These are phyloP conservation scores for Fusarium citri DNA, from an alignment of 2,329 filamentous ascomycete species.

Conservation along the genomic window DNA sequence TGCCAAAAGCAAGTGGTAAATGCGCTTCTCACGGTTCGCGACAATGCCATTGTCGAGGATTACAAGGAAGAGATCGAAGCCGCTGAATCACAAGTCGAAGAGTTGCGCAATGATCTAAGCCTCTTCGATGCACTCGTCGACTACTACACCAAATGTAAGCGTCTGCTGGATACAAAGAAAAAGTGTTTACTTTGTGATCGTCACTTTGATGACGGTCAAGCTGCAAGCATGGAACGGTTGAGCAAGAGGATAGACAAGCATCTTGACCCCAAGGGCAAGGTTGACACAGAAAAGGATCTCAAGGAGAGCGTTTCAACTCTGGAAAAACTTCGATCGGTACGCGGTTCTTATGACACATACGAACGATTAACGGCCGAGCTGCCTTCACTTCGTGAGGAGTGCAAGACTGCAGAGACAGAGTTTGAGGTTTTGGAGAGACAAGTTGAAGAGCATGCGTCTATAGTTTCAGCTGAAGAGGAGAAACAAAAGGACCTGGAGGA, in stretches of 20 bases:
- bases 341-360: slow-evolving; percentile 79
- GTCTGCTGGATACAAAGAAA: slow-evolving; percentile 73
- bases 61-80: slow-evolving; percentile 64
- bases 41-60: slow-evolving; percentile 63
- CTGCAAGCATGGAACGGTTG: slow-evolving; percentile 70
- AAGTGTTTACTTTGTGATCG: slow-evolving; percentile 82
- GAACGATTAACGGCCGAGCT: slow-evolving; percentile 77
- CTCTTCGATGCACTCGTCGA: slow-evolving; percentile 76
- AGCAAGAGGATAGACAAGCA: slow-evolving; percentile 74
- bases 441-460: slow-evolving; percentile 75
- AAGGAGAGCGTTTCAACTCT: slow-evolving; percentile 63
- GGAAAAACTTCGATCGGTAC: slow-evolving; percentile 70
- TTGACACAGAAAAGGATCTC: slow-evolving; percentile 71
- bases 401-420: slow-evolving; percentile 70
- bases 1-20: slow-evolving; percentile 68
- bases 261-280: slow-evolving; percentile 70
- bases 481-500: slow-evolving; percentile 79
- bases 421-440: slow-evolving; percentile 68
- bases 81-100: slow-evolving; percentile 68
- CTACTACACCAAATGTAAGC: slow-evolving; percentile 77
- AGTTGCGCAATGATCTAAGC: slow-evolving; percentile 73
- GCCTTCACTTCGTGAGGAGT: slow-evolving; percentile 73
- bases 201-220: slow-evolving; percentile 70
- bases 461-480: slow-evolving; percentile 72
- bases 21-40: slow-evolving; percentile 60